Evolutionary conservation across 23 red algal genomes (phyloP).

Genomic region (Pyropia yezoensis): DNA sequence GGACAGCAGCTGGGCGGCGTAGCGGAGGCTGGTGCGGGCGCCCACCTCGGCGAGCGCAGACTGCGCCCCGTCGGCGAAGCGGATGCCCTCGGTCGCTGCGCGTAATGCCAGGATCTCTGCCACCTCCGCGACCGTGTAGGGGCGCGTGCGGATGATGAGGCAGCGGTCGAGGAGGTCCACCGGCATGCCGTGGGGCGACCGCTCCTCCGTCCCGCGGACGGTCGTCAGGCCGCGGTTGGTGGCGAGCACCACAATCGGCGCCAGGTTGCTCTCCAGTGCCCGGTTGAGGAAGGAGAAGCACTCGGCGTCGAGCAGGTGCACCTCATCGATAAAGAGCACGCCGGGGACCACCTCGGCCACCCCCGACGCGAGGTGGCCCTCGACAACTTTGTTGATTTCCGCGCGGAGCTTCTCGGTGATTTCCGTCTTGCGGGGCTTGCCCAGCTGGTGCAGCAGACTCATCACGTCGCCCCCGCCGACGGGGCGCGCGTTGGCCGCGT

Average conservation of each 20-base stretch:
- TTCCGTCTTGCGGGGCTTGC: constrained; percentile 89
- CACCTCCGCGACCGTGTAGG: constrained; percentile 83
- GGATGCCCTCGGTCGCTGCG: constrained; percentile 55
- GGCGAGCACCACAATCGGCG: constrained; percentile 88
- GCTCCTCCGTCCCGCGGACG: constrained; percentile 82
- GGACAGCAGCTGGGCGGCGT: constrained; percentile 79
- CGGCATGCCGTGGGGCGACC: constrained; percentile 85
- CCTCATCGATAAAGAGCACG: constrained; percentile 97
- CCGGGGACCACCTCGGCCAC: constrained; percentile 94
- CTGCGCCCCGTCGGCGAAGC: constrained; percentile 51
- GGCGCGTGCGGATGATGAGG: constrained; percentile 85
- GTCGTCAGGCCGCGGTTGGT: constrained; percentile 92
- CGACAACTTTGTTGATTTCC: constrained; percentile 89
- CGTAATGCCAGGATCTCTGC: constrained; percentile 77
- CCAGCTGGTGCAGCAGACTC: constrained; percentile 77
- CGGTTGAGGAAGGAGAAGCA: constrained; percentile 95
- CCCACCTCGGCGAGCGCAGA: constrained; percentile 60
- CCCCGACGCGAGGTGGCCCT: constrained; percentile 79
- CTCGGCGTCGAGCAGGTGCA: constrained; percentile 94
- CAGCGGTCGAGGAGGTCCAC: constrained; percentile 94
- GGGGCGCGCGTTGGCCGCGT: constrained; percentile 89
- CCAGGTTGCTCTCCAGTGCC: constrained; percentile 85
- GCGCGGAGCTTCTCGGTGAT: constrained; percentile 95
- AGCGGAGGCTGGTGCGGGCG: constrained; percentile 77
- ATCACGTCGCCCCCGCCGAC: constrained; percentile 82